Percentiles rank a stretch among this genome's conserved stretches.
Conservation (phyloP, 306 rosid genomes). For the Corylus americana region DNA sequence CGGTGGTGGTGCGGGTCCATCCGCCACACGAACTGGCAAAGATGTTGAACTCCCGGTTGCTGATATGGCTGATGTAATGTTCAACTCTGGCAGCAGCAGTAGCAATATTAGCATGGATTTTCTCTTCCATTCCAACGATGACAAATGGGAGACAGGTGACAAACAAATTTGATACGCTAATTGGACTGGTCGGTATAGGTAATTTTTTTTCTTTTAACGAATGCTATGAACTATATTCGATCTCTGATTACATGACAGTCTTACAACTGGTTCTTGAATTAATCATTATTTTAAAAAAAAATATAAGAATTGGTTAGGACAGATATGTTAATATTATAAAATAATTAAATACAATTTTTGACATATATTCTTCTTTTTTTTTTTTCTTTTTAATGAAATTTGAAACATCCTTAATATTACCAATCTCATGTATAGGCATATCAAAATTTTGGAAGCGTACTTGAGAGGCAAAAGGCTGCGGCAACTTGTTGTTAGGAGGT, state of each 20-base stretch:
- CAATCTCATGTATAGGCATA: background rate
- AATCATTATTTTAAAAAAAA: no score
- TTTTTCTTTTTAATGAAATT: no score
- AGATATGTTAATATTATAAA: no score
- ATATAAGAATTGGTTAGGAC: no score
- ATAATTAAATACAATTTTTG: no score
- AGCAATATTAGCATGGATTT: slow-evolving; percentile 54
- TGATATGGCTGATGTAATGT: slow-evolving; percentile 72
- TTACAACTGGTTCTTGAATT: no score
- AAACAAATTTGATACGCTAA: slow-evolving; percentile 27
- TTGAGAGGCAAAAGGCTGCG: background rate
- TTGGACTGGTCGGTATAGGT: background rate
- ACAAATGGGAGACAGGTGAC: slow-evolving; percentile 38
- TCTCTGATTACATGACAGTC: no score
- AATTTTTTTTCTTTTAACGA: no score
- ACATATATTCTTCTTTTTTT: background rate
- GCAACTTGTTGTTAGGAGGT: background rate
- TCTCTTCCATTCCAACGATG: slow-evolving; percentile 41
- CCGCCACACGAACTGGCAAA: slow-evolving; percentile 31
- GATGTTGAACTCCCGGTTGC: slow-evolving; percentile 47
- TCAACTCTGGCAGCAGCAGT: slow-evolving; percentile 57
- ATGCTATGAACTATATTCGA: no score
- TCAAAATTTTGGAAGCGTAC: background rate
- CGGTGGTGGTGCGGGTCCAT: slow-evolving; percentile 22
- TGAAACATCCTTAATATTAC: background rate